Conservation (phyloP, 176 grass and related monocot species). For the Carex cristatella region DNA sequence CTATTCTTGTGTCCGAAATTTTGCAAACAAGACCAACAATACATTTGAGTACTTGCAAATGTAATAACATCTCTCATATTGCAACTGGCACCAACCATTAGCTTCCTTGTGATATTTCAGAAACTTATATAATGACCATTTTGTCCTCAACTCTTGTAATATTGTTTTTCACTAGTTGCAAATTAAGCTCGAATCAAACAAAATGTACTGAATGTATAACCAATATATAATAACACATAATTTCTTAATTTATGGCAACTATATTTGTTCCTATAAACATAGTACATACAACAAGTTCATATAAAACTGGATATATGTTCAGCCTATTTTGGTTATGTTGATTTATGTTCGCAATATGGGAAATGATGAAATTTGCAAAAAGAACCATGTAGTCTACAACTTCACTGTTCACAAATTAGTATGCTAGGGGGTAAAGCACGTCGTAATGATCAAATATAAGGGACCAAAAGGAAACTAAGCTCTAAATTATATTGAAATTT, state of each 20-base stretch:
- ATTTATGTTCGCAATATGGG: neutral
- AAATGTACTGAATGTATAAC: neutral
- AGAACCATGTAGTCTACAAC: neutral
- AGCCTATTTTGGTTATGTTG: neutral
- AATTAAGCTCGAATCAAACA: neutral
- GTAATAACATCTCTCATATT: neutral
- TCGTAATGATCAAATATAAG: neutral
- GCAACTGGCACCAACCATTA: neutral
- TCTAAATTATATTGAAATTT: neutral
- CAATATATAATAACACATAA: neutral
- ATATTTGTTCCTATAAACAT: neutral
- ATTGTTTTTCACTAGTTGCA: neutral
- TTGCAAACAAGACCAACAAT: neutral
- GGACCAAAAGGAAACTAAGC: neutral
- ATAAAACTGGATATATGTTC: neutral
- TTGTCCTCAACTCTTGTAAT: neutral
- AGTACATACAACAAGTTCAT: neutral
- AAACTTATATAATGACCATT: neutral
- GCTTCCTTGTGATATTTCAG: neutral
- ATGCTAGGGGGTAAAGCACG: neutral
- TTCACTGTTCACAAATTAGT: neutral
- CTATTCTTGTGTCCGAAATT: neutral
- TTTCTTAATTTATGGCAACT: neutral
- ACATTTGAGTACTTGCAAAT: neutral
- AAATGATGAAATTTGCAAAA: neutral